Evolutionary conservation across 2,329 filamentous ascomycete species (phyloP).

Genomic region (Phaeosphaeria sp.): DNA sequence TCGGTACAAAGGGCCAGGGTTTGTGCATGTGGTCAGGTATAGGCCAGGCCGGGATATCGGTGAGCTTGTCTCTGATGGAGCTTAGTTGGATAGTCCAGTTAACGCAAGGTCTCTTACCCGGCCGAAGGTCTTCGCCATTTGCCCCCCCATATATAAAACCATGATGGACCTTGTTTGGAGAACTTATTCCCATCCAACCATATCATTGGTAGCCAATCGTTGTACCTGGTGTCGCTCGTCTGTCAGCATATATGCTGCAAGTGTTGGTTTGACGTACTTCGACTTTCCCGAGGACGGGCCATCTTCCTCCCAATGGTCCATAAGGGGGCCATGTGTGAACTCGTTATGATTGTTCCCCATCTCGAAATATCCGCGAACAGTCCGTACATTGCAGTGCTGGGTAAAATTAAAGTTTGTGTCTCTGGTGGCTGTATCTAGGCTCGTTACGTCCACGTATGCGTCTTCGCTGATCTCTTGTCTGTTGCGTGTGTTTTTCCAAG

Average conservation of each 20-base stretch:
- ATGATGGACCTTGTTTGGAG: not conserved
- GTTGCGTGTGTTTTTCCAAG: slow-evolving; percentile 10
- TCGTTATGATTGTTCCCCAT: slow-evolving; percentile 4
- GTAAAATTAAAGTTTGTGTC: not conserved
- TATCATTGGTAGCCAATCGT: slow-evolving; percentile 6
- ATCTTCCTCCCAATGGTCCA: slow-evolving; percentile 4
- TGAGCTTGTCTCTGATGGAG: not conserved
- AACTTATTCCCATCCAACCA: slow-evolving; percentile 5
- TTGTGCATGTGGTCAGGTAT: not conserved
- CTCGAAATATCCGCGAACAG: slow-evolving; percentile 5
- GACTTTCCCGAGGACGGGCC: not conserved
- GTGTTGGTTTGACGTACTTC: not conserved
- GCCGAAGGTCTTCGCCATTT: slow-evolving; percentile 4
- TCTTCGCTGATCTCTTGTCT: slow-evolving; percentile 13
- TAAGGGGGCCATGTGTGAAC: not conserved
- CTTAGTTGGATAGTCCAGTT: not conserved
- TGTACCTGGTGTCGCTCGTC: not conserved
- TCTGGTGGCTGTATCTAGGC: not conserved
- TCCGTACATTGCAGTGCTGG: not conserved
- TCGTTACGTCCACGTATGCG: slow-evolving; percentile 1
- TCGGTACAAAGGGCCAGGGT: not conserved
- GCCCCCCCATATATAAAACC: not conserved
- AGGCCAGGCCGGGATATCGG: slow-evolving; percentile 2
- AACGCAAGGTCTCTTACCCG: not conserved
- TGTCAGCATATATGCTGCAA: not conserved